Conservation (phyloP, 306 rosid species). For the Myrica gale region DNA sequence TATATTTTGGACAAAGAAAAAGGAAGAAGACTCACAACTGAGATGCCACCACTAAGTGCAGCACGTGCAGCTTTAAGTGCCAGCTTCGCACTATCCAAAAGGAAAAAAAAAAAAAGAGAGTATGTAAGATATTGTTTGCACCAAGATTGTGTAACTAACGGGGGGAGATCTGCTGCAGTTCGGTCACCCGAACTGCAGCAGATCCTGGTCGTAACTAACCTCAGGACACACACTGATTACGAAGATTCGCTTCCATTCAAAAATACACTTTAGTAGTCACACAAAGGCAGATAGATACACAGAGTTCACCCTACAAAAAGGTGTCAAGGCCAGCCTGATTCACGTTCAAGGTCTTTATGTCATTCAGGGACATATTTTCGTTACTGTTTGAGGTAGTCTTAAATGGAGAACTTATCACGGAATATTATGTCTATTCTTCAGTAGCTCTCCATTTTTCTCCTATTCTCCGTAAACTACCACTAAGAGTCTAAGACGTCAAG, state of each 20-base stretch:
- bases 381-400: no score
- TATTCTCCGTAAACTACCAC: not conserved
- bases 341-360: no score
- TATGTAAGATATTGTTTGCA: constrained; percentile 21
- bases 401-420: no score
- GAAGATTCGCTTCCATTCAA: not conserved
- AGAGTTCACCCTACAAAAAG: no score
- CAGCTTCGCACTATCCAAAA: constrained; percentile 60
- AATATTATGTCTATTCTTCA: no score
- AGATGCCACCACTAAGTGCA: constrained; percentile 78
- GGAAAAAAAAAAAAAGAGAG: constrained; percentile 15
- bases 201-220: no score
- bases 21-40: constrained; percentile 64
- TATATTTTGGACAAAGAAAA: constrained; percentile 5
- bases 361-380: no score
- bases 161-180: no score
- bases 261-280: not conserved
- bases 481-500: not conserved
- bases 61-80: constrained; percentile 84
- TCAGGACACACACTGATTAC: not conserved
- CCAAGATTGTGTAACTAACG: not conserved
- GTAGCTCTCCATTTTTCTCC: no score
- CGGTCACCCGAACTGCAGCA: no score
- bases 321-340: no score
- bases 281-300: not conserved